A percentile compares a stretch with the other conserved stretches of the same genome.
These are phyloP conservation scores for Globisporangium megalacanthum DNA, from an alignment of 352 stramenopile genomes.

Conservation along the genomic window DNA sequence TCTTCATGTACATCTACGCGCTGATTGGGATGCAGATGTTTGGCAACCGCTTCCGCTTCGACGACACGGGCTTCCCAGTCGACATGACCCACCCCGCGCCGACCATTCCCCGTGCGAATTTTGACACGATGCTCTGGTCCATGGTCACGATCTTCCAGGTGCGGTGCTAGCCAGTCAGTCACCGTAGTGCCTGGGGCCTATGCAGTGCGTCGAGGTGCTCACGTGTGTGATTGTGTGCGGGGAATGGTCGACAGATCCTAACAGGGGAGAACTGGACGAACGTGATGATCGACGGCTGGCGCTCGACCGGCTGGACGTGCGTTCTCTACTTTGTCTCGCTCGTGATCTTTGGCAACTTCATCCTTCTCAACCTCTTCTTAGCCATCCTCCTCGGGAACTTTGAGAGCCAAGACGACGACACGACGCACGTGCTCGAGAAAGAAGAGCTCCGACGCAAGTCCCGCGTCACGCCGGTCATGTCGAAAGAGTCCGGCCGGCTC, in stretches of 20 bases:
- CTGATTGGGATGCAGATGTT: conserved; percentile 93
- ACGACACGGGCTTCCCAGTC: conserved; percentile 47
- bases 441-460: conserved; percentile 27
- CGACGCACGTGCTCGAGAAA: conserved; percentile 24
- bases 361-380: conserved; percentile 91
- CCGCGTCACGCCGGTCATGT: conserved; percentile 20
- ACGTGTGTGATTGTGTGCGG: conserved; percentile 15
- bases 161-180: not conserved
- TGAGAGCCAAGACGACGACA: conserved; percentile 49
- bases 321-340: conserved; percentile 79
- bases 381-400: conserved; percentile 90
- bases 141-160: conserved; percentile 67
- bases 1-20: conserved; percentile 93
- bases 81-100: conserved; percentile 20
- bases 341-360: conserved; percentile 87
- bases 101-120: conserved; percentile 53
- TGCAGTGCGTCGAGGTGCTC: not conserved
- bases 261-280: conserved; percentile 91
- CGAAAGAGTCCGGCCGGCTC: conserved; percentile 25
- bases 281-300: conserved; percentile 86
- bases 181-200: not conserved
- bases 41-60: conserved; percentile 88
- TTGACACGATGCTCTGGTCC: conserved; percentile 64
- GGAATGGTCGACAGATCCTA: conserved; percentile 56
- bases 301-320: conserved; percentile 41